phyloP scores from a whole-genome alignment of 352 stramenopile species.

The Globisporangium yorkense region DNA sequence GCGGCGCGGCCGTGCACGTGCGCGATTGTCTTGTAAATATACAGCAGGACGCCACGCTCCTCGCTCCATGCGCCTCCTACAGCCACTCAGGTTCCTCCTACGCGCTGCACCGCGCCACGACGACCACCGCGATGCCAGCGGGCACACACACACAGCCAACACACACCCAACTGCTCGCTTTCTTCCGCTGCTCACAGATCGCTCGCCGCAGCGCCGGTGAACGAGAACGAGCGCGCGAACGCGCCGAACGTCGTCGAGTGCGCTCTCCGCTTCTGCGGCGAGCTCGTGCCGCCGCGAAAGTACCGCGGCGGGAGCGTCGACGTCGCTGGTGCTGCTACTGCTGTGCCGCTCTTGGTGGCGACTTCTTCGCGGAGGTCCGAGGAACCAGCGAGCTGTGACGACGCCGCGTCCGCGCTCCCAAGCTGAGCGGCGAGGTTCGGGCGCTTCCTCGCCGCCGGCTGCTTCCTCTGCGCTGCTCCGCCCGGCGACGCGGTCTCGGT shows the following conservation, averaged over 20 bases:
- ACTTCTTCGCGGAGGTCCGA: not conserved
- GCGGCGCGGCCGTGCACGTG: not conserved
- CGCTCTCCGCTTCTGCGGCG: slow-evolving; percentile 63
- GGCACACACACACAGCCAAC: not conserved
- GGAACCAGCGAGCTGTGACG: not conserved
- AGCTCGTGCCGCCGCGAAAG: slow-evolving; percentile 36
- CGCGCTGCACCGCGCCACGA: not conserved
- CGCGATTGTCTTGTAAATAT: slow-evolving; percentile 11
- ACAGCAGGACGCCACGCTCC: slow-evolving; percentile 16
- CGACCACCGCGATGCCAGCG: not conserved
- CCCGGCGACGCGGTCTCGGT: not conserved
- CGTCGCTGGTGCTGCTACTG: not conserved
- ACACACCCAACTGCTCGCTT: not conserved
- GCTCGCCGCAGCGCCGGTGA: slow-evolving; percentile 16
- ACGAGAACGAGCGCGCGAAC: slow-evolving; percentile 73
- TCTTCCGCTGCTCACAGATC: not conserved
- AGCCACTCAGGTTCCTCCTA: slow-evolving; percentile 6
- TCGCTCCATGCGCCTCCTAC: not conserved
- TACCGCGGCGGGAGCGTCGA: slow-evolving; percentile 56
- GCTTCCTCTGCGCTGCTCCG: not conserved
- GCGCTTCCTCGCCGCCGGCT: not conserved
- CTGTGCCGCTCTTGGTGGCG: not conserved
- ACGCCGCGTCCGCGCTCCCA: not conserved
- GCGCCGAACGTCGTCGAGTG: slow-evolving; percentile 77
- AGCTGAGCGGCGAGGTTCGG: slow-evolving; percentile 7